Percentiles rank a stretch among this genome's conserved stretches.
Evolutionary conservation across 1,284 basidiomycete genomes (phyloP).

Genomic region (Rhodotorula sp.): DNA sequence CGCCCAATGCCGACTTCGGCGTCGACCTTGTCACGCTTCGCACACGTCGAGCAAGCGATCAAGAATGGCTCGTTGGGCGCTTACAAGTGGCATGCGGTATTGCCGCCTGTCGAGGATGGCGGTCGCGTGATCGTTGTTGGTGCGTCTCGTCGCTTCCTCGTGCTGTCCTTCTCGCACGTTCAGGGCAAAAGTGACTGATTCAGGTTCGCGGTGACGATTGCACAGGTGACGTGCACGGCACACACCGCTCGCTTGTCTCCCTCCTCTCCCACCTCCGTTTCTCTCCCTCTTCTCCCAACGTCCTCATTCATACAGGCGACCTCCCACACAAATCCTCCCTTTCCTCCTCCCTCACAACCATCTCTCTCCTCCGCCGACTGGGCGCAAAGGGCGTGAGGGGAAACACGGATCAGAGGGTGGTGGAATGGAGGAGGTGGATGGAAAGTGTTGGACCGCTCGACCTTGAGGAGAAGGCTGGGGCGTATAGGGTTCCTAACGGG

Average conservation of each 20-base stretch:
- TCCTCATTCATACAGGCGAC: constrained; percentile 76
- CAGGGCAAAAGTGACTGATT: constrained; percentile 46
- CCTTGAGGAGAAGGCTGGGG: background rate
- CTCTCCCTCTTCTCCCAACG: constrained; percentile 58
- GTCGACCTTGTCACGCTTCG: background rate
- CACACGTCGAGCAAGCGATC: constrained; percentile 3
- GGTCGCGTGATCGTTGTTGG: constrained; percentile 42
- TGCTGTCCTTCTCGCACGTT: background rate
- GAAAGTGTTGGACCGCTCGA: constrained; percentile 45
- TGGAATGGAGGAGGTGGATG: constrained; percentile 83
- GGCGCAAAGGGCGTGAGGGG: constrained; percentile 74
- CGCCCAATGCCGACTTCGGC: background rate
- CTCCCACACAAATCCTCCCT: constrained; percentile 64
- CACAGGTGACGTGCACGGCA: constrained; percentile 78
- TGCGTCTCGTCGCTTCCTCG: background rate
- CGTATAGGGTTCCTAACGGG: background rate
- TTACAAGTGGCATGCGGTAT: constrained; percentile 35
- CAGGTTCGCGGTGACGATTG: too few relatives aligned
- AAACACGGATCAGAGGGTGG: constrained; percentile 83
- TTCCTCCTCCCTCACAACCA: constrained; percentile 60
- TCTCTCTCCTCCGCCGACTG: constrained; percentile 56
- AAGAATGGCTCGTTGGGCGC: constrained; percentile 24
- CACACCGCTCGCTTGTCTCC: constrained; percentile 58
- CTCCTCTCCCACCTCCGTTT: constrained; percentile 61
- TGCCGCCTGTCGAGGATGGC: constrained; percentile 12